A percentile compares a stretch with the other conserved stretches of the same genome.
phyloP scores from a whole-genome alignment of 2,329 filamentous ascomycete species.

The Teratosphaeria pseudoeucalypti region DNA sequence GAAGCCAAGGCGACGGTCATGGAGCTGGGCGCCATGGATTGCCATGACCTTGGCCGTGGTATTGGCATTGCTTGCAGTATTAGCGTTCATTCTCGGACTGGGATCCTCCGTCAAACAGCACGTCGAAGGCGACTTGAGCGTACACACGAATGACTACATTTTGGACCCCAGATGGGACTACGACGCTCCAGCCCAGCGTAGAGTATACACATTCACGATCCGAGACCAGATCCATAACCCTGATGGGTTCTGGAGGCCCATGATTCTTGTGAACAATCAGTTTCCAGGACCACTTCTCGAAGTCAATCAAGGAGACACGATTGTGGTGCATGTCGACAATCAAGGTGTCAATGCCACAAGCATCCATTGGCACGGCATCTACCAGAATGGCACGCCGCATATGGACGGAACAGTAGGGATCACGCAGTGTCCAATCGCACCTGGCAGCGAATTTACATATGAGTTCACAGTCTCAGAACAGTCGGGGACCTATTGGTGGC shows the following conservation, averaged over 20 bases:
- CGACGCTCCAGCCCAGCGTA: constrained; percentile 36
- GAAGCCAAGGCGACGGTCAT: background rate
- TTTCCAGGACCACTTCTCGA: background rate
- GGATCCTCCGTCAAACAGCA: background rate
- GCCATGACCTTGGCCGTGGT: background rate
- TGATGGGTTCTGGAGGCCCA: background rate
- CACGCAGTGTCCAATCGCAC: constrained; percentile 42
- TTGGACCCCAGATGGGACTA: constrained; percentile 49
- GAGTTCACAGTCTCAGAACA: constrained; percentile 26
- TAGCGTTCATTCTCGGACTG: constrained; percentile 1
- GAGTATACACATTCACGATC: constrained; percentile 53
- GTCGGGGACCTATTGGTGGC: constrained; percentile 47
- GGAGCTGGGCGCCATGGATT: constrained; percentile 3
- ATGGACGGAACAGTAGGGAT: constrained; percentile 41
- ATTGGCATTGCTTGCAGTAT: constrained; percentile 1
- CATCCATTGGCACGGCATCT: constrained; percentile 43
- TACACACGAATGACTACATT: constrained; percentile 42
- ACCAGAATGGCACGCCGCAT: constrained; percentile 39
- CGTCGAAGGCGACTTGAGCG: constrained; percentile 4
- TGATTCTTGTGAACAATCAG: background rate
- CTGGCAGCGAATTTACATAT: background rate
- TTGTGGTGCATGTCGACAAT: constrained; percentile 24
- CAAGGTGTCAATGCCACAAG: constrained; percentile 34
- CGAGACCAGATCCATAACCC: constrained; percentile 39
- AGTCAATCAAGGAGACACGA: background rate